Evolutionary conservation across 345 rosid genomes (phyloP), one percentile per base, ranked within the genome.

Genomic region (Pugionium cornutum): DNA sequence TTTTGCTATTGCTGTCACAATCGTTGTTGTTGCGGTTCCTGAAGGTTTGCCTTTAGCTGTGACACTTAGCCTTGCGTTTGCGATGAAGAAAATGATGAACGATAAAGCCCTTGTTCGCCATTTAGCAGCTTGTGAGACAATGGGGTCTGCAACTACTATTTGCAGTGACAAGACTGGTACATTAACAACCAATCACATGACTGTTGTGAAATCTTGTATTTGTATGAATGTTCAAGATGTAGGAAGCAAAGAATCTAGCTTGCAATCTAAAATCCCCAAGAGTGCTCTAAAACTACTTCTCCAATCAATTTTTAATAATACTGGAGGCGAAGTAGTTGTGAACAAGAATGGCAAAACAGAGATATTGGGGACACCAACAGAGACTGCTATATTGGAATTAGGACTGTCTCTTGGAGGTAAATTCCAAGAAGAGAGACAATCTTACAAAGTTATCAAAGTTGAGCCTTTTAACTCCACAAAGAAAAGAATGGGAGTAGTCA

Each of bases 21-120:
- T 91, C 66, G 98, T 91, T n/a, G 98, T 89, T 9, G 98, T 91
- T 59, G 98, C 98, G 7, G 98, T 91, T 50, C 98, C 98, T 11
- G 98, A 91, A 72, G 98, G 98, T 44, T 78, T 91, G 37, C 98
- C 96, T 3, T 81, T 91, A 64, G 96, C 95, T 32, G 98, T 91
- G 67, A 91, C 96, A 1, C 74, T 91, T 69, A 89, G 98, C 49
- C 92, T 91, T 50, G 98, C 98, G 49, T 91, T 91, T 52, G 96
- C 98, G 43, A 91, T 89, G 96, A 89, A 91, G 83, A 91, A 89
- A 70, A 91, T 91, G 98, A 91, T 89, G 98, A 91, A 89, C 29
- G 98, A 87, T 66, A 91, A 85, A 73, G 96, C 98, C n/a, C 92
- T 91, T 8, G 98, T 91, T 5, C 81, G 98, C 2, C 96, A 91